phyloP scores from a whole-genome alignment of 2,329 filamentous ascomycete genomes.

The Beauveria asiatica region DNA sequence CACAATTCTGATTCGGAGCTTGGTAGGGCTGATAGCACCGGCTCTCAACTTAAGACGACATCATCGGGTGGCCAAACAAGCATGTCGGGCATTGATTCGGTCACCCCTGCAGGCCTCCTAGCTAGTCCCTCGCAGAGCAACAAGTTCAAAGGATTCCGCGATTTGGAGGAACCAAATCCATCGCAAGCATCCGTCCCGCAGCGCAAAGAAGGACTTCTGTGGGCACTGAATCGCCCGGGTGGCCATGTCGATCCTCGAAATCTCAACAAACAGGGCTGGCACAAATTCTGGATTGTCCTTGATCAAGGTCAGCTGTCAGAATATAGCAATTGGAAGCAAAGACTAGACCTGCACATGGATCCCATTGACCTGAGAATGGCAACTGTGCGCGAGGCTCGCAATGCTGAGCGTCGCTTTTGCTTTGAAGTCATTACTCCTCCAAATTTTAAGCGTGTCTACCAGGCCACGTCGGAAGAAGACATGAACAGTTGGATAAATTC shows the following conservation, averaged over 20 bases:
- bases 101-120: slow-evolving; percentile 49
- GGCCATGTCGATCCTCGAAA: slow-evolving; percentile 93
- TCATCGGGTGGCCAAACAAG: slow-evolving; percentile 34
- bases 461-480: slow-evolving; percentile 95
- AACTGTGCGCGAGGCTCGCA: slow-evolving; percentile 89
- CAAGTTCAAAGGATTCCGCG: slow-evolving; percentile 85
- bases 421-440: slow-evolving; percentile 93
- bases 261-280: slow-evolving; percentile 95
- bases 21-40: slow-evolving; percentile 64
- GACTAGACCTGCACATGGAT: slow-evolving; percentile 92
- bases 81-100: slow-evolving; percentile 34
- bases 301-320: slow-evolving; percentile 95
- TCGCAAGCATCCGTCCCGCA: slow-evolving; percentile 46
- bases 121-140: slow-evolving; percentile 44
- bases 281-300: slow-evolving; percentile 99
- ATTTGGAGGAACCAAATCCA: slow-evolving; percentile 78
- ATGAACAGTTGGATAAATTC: slow-evolving; percentile 95
- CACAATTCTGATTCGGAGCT: slow-evolving; percentile 60
- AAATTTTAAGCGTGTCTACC: slow-evolving; percentile 90
- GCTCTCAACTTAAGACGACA: slow-evolving; percentile 54
- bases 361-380: slow-evolving; percentile 96
- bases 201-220: slow-evolving; percentile 87
- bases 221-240: slow-evolving; percentile 87
- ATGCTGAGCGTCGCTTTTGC: slow-evolving; percentile 89
- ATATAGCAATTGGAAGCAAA: slow-evolving; percentile 99